Percentiles rank a stretch among this genome's conserved stretches.
Evolutionary conservation across 345 rosid species (phyloP).

Genomic region (Eucalyptus coolabah): DNA sequence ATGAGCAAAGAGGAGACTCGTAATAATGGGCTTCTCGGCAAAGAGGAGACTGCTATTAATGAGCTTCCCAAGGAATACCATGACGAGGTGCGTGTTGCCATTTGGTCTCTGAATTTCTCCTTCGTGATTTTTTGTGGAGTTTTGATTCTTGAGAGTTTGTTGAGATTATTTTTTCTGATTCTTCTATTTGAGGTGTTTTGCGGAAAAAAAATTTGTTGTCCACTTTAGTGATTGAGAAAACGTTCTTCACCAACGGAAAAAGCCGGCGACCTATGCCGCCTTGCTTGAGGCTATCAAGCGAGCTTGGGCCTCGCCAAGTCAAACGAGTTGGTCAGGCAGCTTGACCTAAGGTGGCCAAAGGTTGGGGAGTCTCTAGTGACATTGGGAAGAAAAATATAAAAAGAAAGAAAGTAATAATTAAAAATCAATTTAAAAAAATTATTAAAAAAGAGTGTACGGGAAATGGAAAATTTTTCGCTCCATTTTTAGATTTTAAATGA

Average conservation of each 20-base stretch:
- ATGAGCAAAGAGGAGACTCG: constrained; percentile 37
- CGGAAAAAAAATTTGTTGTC: fast-evolving
- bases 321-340: fast-evolving
- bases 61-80: constrained; percentile 74
- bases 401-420: too few relatives aligned
- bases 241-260: fast-evolving
- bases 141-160: background rate
- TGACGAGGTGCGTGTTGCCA: constrained; percentile 19
- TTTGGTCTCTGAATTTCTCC: background rate
- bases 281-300: fast-evolving
- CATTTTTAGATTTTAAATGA: fast-evolving
- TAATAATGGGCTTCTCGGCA: constrained; percentile 19
- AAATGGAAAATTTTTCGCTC: fast-evolving
- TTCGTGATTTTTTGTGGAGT: background rate
- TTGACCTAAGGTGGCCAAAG: too few relatives aligned
- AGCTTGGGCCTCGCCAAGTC: too few relatives aligned
- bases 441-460: too few relatives aligned
- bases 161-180: too few relatives aligned
- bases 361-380: too few relatives aligned
- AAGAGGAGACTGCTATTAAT: too few relatives aligned
- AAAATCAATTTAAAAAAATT: too few relatives aligned
- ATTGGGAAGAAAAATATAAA: too few relatives aligned
- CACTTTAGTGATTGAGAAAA: too few relatives aligned
- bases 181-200: background rate
- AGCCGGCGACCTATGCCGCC: too few relatives aligned